A percentile compares a stretch with the other conserved stretches of the same genome.
Conservation (phyloP, 2,329 filamentous ascomycete species). For the Ophiostoma tasmaniense region DNA sequence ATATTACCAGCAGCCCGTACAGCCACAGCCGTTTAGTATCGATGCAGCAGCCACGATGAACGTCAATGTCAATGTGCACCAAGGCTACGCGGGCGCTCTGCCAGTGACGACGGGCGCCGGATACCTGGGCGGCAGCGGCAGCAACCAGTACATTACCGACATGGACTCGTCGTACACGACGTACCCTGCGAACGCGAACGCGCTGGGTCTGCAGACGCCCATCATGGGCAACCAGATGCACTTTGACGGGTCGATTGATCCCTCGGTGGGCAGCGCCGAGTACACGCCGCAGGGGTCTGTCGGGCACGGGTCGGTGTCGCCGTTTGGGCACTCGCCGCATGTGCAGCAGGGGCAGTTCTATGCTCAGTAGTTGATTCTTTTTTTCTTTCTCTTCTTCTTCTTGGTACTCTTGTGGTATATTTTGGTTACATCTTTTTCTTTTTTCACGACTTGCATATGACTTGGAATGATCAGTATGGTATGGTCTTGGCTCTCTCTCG, state of each 20-base stretch:
- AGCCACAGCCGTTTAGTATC: conserved; percentile 15
- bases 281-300: conserved; percentile 35
- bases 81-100: conserved; percentile 25
- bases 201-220: conserved; percentile 32
- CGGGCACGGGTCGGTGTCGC: conserved; percentile 34
- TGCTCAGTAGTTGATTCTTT: not conserved
- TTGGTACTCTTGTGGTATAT: not conserved
- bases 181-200: conserved; percentile 24
- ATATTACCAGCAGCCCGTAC: conserved; percentile 17
- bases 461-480: not conserved
- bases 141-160: conserved; percentile 27
- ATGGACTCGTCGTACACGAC: conserved; percentile 30
- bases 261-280: conserved; percentile 25
- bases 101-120: conserved; percentile 25
- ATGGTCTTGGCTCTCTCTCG: not conserved
- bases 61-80: conserved; percentile 9
- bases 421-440: not conserved
- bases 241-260: conserved; percentile 29
- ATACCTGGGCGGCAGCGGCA: conserved; percentile 17
- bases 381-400: not conserved
- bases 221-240: conserved; percentile 23
- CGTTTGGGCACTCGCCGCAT: conserved; percentile 36
- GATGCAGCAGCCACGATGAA: conserved; percentile 18
- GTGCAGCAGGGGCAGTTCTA: conserved; percentile 28
- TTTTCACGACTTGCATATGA: not conserved